Percentiles rank a stretch among this genome's conserved stretches.
Conservation (phyloP, 345 rosid genomes). For the Eucalyptus curtisii region DNA sequence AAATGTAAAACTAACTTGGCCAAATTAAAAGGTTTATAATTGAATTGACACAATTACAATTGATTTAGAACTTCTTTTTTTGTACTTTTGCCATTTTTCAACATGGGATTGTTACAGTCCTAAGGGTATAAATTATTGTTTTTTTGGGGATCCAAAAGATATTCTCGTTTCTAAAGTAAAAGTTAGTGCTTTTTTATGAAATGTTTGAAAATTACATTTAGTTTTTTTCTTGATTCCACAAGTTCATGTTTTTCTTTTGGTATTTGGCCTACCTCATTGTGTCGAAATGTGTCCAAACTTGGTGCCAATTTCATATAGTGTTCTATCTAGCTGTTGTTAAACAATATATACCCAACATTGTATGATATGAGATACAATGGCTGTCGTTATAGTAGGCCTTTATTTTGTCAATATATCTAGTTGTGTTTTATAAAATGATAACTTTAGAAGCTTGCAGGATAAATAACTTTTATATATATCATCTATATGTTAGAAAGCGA, state of each 20-base stretch:
- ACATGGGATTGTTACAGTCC: neutral
- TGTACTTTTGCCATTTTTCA: neutral
- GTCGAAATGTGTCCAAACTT: neutral
- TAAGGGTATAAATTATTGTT: neutral
- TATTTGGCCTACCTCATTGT: neutral
- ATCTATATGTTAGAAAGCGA: neutral
- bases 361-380: neutral
- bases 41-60: fast-evolving
- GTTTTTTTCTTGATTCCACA: neutral
- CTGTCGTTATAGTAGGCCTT: neutral
- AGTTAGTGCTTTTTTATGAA: neutral
- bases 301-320: neutral
- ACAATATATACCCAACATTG: neutral
- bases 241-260: neutral
- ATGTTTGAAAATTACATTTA: neutral
- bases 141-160: neutral
- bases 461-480: neutral
- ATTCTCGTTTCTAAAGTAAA: neutral
- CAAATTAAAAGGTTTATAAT: neutral
- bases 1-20: neutral
- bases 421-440: neutral
- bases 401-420: neutral
- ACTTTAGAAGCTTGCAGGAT: neutral
- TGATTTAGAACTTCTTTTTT: too few species aligned
- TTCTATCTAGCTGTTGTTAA: neutral